These are phyloP conservation scores for Pseudocercospora musae DNA, from an alignment of 2,329 filamentous ascomycete species.

Conservation along the genomic window DNA sequence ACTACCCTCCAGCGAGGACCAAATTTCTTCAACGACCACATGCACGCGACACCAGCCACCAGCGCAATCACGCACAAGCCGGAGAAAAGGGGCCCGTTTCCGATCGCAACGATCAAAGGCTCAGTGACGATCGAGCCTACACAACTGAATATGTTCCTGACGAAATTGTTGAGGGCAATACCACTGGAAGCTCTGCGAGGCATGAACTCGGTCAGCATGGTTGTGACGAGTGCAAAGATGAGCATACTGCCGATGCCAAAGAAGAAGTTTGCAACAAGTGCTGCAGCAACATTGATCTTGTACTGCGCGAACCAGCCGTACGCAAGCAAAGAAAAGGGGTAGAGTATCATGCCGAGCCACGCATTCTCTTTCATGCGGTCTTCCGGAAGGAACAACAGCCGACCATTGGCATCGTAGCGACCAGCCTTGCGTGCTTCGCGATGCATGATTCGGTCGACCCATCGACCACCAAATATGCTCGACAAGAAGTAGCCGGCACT, in stretches of 20 bases:
- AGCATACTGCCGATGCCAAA: slow-evolving; percentile 79
- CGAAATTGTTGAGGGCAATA: slow-evolving; percentile 78
- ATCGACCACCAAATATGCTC: slow-evolving; percentile 67
- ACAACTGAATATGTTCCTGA: slow-evolving; percentile 74
- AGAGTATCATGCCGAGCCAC: slow-evolving; percentile 69
- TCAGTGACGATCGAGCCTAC: slow-evolving; percentile 67
- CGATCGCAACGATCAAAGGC: slow-evolving; percentile 67
- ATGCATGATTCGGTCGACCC: slow-evolving; percentile 79
- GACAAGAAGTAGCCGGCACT: slow-evolving; percentile 69
- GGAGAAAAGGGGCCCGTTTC: slow-evolving; percentile 74
- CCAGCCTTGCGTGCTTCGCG: slow-evolving; percentile 67
- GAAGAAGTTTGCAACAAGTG: slow-evolving; percentile 39
- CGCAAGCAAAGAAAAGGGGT: slow-evolving; percentile 67
- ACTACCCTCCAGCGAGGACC: slow-evolving; percentile 32
- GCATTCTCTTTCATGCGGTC: slow-evolving; percentile 81
- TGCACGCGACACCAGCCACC: slow-evolving; percentile 26
- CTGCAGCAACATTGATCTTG: slow-evolving; percentile 44
- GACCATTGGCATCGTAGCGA: slow-evolving; percentile 64
- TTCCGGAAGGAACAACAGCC: slow-evolving; percentile 67
- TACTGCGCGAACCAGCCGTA: slow-evolving; percentile 73
- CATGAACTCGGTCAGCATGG: slow-evolving; percentile 84
- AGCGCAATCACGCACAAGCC: slow-evolving; percentile 38
- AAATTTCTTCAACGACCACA: slow-evolving; percentile 36
- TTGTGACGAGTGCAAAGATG: slow-evolving; percentile 68
- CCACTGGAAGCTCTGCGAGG: slow-evolving; percentile 66